These are phyloP conservation scores for Sphaceloma murrayae DNA, from an alignment of 2,329 filamentous ascomycete species.

Conservation along the genomic window DNA sequence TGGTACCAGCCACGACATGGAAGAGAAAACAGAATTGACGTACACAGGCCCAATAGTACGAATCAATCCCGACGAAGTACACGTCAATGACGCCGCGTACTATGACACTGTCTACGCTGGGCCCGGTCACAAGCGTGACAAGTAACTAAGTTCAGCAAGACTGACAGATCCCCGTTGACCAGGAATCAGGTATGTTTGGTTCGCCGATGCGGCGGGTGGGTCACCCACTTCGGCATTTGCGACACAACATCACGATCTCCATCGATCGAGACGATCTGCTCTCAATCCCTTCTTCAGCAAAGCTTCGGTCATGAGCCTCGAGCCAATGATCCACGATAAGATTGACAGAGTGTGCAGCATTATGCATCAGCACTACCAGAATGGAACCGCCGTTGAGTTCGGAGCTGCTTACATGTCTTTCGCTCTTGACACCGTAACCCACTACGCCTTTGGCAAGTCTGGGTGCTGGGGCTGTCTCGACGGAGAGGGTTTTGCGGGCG, in stretches of 20 bases:
- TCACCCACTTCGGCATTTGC: slow-evolving; percentile 22
- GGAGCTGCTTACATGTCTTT: slow-evolving; percentile 23
- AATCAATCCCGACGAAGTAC: slow-evolving; percentile 36
- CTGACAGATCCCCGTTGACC: neutral
- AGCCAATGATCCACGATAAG: slow-evolving; percentile 28
- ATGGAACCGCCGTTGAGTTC: slow-evolving; percentile 18
- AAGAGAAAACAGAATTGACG: neutral
- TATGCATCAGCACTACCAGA: slow-evolving; percentile 19
- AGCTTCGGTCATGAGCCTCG: neutral
- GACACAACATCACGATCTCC: slow-evolving; percentile 34
- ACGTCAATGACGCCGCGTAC: slow-evolving; percentile 35
- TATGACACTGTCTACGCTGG: slow-evolving; percentile 22
- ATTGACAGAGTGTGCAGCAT: slow-evolving; percentile 25
- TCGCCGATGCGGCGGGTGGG: slow-evolving; percentile 15
- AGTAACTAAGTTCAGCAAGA: slow-evolving; percentile 17
- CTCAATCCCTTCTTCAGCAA: slow-evolving; percentile 38
- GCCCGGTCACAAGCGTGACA: slow-evolving; percentile 21
- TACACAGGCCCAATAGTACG: slow-evolving; percentile 15
- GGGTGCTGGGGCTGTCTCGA: slow-evolving; percentile 20
- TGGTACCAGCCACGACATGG: slow-evolving; percentile 18
- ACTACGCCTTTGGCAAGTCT: slow-evolving; percentile 28
- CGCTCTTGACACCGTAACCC: slow-evolving; percentile 30
- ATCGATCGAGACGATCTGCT: slow-evolving; percentile 34
- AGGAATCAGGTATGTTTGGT: slow-evolving; percentile 15
- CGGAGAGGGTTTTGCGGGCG: slow-evolving; percentile 22